phyloP scores from a whole-genome alignment of 495 filamentous ascomycete species.

The Tuber brumale region DNA sequence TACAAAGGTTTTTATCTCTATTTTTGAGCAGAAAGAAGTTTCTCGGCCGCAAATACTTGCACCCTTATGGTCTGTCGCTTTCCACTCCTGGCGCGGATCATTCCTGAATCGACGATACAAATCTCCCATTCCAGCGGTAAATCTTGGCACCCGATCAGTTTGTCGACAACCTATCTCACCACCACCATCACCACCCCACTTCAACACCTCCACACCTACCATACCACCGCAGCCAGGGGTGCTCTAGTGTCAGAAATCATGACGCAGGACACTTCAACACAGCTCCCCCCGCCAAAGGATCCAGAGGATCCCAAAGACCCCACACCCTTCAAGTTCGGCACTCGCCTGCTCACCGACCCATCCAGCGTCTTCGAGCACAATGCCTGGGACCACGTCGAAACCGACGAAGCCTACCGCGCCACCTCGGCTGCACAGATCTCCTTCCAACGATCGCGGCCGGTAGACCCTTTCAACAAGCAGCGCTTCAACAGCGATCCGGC shows the following conservation, averaged over 20 bases:
- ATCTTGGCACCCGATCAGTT: background rate
- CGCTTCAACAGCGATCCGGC: slow-evolving; percentile 84
- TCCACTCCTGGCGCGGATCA: background rate
- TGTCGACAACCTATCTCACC: slow-evolving; percentile 6
- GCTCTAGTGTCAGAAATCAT: background rate
- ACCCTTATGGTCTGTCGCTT: background rate
- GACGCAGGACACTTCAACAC: slow-evolving; percentile 8
- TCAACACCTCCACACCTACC: background rate
- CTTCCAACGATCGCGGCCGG: slow-evolving; percentile 73
- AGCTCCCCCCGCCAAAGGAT: slow-evolving; percentile 7
- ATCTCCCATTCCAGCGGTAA: background rate
- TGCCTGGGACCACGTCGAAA: slow-evolving; percentile 94
- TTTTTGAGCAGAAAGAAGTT: background rate
- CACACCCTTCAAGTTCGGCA: slow-evolving; percentile 93
- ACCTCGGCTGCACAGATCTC: slow-evolving; percentile 74
- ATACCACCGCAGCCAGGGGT: background rate
- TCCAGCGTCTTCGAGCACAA: slow-evolving; percentile 94
- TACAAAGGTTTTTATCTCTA: background rate
- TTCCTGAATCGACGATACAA: background rate
- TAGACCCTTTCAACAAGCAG: slow-evolving; percentile 75
- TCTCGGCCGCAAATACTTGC: background rate
- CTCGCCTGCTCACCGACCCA: slow-evolving; percentile 68
- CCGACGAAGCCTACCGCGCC: slow-evolving; percentile 72
- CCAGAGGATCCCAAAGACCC: slow-evolving; percentile 64
- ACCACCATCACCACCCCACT: background rate